Base-by-base conservation (phyloP, 2,329 filamentous ascomycete species). In the Fusarium subglutinans region DNA sequence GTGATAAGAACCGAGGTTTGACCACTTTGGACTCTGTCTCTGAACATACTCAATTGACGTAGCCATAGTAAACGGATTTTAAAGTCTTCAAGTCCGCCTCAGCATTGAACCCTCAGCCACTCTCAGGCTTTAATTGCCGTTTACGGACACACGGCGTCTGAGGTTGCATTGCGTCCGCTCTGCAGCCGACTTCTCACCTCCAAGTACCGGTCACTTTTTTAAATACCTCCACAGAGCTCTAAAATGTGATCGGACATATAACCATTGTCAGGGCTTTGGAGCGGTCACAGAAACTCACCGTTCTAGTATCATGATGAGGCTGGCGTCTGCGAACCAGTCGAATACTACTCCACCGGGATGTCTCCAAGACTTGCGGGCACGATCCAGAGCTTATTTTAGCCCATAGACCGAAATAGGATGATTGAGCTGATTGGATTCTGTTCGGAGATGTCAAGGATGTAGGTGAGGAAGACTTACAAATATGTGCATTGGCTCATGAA, bases 161-260 rank as follows among this genome's bases (percentile, higher is more conserved):
- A 53, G 30, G 50, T 53, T 53, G 18, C 50, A 53, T 53, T 53
- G 50, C 50, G 33, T 53, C 50, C 50, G 50, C 50, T 37, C n/a
- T 20, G 18, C 33, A 37, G 33, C 33, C 50, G 50, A 53, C 0
- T 53, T 53, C 30, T 26, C n/a, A 17, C 17, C 50, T 53, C 50
- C 15, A 22, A 53, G 30, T 53, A 13, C 50, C 17, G 33, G n/a
- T 53, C n/a, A 37, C 50, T 37, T 37, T 53, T 24, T 20, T n/a
- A 18, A 53, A 53, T 26, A 37, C 50, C 50, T 35, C n/a, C 22
- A 15, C n/a, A 53, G 18, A 53, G 35, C 18, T 26, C 6, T 37
- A 9, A 53, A 53, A 53, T 53, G 33, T 53, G 50, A 37, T 37
- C 50, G 50, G 50, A 17, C 50, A 26, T 53, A 20, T 53, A 37